Conservation (phyloP, 164 flowering plant genomes). For the Chimonanthus salicifolius region DNA sequence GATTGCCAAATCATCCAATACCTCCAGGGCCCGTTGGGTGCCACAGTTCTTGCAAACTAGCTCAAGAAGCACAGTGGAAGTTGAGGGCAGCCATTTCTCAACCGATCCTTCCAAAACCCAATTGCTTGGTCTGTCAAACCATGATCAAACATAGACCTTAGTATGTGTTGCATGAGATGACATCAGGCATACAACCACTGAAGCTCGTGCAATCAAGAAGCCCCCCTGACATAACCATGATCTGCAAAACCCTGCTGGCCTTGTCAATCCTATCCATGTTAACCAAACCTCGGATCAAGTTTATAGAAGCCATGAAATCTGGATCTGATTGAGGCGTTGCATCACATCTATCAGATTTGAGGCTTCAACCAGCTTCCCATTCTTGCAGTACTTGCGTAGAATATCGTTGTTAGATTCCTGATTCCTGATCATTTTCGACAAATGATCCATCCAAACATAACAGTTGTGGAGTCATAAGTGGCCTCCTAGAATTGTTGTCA, state of each 20-base stretch:
- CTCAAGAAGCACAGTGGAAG: conserved; percentile 67
- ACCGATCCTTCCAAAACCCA: conserved; percentile 71
- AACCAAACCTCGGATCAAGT: conserved; percentile 58
- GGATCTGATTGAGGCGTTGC: conserved; percentile 78
- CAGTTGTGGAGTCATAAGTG: conserved; percentile 10
- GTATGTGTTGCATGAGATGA: conserved; percentile 66
- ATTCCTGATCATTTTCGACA: conserved; percentile 55
- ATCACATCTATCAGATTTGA: conserved; percentile 56
- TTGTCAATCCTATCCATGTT: conserved; percentile 39
- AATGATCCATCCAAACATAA: conserved; percentile 39
- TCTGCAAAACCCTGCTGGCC: conserved; percentile 43
- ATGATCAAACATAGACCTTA: conserved; percentile 51
- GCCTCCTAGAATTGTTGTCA: conserved; percentile 15
- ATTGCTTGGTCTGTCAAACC: conserved; percentile 51
- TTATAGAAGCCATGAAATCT: conserved; percentile 48
- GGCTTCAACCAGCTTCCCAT: conserved; percentile 53
- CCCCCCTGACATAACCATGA: conserved; percentile 86
- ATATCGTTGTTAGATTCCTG: conserved; percentile 62
- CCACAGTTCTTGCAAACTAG: conserved; percentile 59
- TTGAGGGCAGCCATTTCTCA: conserved; percentile 72
- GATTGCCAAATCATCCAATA: conserved; percentile 60
- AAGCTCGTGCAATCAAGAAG: conserved; percentile 63
- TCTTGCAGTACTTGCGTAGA: conserved; percentile 43
- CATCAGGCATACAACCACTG: conserved; percentile 80
- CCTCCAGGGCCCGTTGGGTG: conserved; percentile 46